Evolutionary conservation across 2,329 filamentous ascomycete species (phyloP), one percentile per base, ranked within the genome.

Genomic region (Chaetoscypha palmicola): DNA sequence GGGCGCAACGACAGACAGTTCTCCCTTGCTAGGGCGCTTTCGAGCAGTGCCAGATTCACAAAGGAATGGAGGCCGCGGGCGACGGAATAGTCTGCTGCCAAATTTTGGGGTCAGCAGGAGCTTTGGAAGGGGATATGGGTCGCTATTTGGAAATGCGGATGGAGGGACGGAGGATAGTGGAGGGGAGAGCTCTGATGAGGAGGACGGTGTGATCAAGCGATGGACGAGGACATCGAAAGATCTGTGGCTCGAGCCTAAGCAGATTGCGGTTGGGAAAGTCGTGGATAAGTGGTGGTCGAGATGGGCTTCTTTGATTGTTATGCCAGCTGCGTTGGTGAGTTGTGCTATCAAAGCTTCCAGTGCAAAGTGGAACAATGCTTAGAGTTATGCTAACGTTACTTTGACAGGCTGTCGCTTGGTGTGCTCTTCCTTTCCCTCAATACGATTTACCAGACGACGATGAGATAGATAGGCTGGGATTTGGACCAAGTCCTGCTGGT

Each of bases 221-320:
- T 64, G 34, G 58, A 59, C 28, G 49, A 58, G 24, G 34, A 36
- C 39, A 34, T 53, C 73, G 36, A 62, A 69, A 46, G 71, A 81
- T 57, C 65, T 81, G 3, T 81, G 79, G 72, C 67, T 84, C 40
- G 71, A 74, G 48, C 80, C 80, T 33, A 71, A 71, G 60, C 74
- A 79, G 53, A 62, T 64, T 22, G 74, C 74, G 3, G 79, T 83
- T 20, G 74, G 68, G 58, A 69, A 68, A 47, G 69, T 77, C 16
- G 72, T 82, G 19, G 72, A 77, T 51, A 70, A 66, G 46, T 84
- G 80, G 80, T 83, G 76, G 72, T 73, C 66, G 51, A 70, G 80
- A 26, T 82, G 79, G 69, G 68, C 69, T 1, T 64, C 80, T 31
- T 60, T 83, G 60, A 74, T 82, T 30, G 62, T 81, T 42, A 58